A percentile compares a stretch with the other conserved stretches of the same genome.
phyloP scores from a whole-genome alignment of 164 flowering plant genomes.

The Euptelea pleiosperma region DNA sequence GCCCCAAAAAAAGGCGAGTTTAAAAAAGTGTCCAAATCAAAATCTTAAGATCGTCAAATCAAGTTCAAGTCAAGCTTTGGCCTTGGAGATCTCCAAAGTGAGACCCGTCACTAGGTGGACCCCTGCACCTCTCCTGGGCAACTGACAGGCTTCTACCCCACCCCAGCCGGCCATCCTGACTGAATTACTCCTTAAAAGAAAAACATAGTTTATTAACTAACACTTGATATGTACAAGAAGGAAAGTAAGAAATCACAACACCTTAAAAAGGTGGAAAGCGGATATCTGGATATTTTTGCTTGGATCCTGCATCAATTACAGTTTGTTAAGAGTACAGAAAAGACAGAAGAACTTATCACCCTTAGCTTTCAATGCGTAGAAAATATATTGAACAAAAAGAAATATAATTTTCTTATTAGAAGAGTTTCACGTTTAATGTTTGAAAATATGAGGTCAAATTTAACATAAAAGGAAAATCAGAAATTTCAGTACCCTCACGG shows the following conservation, averaged over 20 bases:
- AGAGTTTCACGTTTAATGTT: too few species aligned
- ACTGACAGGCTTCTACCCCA: too few species aligned
- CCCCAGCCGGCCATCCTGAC: too few species aligned
- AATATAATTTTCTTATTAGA: too few species aligned
- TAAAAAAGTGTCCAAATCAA: too few species aligned
- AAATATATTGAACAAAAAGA: background rate
- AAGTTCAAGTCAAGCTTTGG: background rate
- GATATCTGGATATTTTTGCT: constrained; percentile 94
- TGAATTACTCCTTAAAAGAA: too few species aligned
- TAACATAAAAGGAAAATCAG: too few species aligned
- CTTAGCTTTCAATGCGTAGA: too few species aligned
- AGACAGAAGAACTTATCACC: background rate
- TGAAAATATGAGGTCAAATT: too few species aligned
- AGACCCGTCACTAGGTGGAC: background rate
- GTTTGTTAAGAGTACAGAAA: background rate
- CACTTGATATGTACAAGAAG: background rate
- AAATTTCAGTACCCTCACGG: too few species aligned
- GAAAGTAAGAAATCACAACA: constrained; percentile 19
- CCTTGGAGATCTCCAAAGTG: constrained; percentile 3
- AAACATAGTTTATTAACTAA: background rate
- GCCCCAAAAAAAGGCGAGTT: too few species aligned
- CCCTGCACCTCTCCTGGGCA: too few species aligned
- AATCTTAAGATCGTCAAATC: background rate
- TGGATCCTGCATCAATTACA: constrained; percentile 61
- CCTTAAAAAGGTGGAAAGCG: constrained; percentile 98